Base-by-base conservation (phyloP, 208 protist species). In the Leishmania major region DNA sequence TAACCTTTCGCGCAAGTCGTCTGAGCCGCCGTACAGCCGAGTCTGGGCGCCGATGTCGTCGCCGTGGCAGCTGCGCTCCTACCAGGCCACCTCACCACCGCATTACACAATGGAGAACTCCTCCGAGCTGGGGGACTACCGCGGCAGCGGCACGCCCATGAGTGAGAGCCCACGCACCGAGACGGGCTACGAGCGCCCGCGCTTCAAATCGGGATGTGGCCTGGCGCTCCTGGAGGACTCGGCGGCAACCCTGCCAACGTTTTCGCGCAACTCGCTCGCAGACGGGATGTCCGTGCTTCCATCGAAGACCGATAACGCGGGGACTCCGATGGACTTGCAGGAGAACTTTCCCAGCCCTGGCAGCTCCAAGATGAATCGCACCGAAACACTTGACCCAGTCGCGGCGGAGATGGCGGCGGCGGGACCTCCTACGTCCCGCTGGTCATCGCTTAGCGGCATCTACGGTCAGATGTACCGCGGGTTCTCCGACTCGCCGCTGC, bases 181-280 rank as follows among this genome's bases (percentile, higher is more conserved):
- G 40, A 45, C 19, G 15, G 31, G 5, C 43, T 15, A 37, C 8
- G 45, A 62, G 43, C 79, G 60, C 17, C 60, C 70, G 5, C 53
- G 60, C 40, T 64, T 79, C 28, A 72, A 75, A 37, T 70, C 79
- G 2, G 87, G 87, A 19, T 82, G 80, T 55, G 87, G 87, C 10
- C 78, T 90, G 31, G 87, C 87, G 1, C 84, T 90, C 28, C 84
- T 90, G 1, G 87, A 90, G 47, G 87, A 90, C 72, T 84, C 86
- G 47, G 57, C 73, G 6, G 60, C 64, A 28, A 62, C 40, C 11
- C 75, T 77, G 22, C 35, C 55, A 17, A 64, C 59, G 45, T 69
- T 78, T 10, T 80, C 83, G 60, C 71, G 25, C 43, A 71, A 74
- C 67, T 60, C 51, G 3, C 25, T 72, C 47, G 79, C 31, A 49